These are phyloP conservation scores for Aspergillus neoniger DNA, from an alignment of 2,329 filamentous ascomycete species.

Conservation along the genomic window DNA sequence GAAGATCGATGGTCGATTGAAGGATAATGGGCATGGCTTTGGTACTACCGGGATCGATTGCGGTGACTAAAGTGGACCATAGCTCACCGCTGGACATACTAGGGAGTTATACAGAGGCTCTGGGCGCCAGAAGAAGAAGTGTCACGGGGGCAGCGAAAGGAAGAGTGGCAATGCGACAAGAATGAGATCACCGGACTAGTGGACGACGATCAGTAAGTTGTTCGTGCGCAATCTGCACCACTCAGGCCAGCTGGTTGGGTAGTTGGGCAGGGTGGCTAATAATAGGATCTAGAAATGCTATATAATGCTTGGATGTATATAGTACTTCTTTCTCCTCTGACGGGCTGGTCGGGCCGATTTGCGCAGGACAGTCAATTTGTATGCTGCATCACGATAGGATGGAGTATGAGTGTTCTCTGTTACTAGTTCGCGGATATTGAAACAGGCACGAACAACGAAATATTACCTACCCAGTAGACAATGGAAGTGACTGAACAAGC, in stretches of 20 bases:
- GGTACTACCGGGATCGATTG: constrained; percentile 38
- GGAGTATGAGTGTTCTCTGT: too few relatives aligned
- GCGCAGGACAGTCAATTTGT: too few relatives aligned
- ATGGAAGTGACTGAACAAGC: constrained; percentile 21
- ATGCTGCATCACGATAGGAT: too few relatives aligned
- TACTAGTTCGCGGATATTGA: neutral
- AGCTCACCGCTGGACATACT: constrained; percentile 40
- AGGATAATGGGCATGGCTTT: constrained; percentile 44
- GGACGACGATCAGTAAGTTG: neutral
- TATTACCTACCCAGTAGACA: neutral
- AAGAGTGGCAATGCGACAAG: neutral
- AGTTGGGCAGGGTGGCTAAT: neutral
- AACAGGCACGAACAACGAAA: neutral
- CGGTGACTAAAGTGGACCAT: constrained; percentile 39
- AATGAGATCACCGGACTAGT: neutral
- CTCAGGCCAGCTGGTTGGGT: neutral
- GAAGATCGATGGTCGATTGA: constrained; percentile 44
- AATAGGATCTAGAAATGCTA: too few relatives aligned
- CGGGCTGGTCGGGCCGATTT: too few relatives aligned
- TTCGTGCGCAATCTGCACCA: neutral
- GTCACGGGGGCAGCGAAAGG: neutral
- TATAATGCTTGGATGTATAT: neutral
- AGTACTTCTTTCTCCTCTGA: neutral
- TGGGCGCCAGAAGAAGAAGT: neutral
- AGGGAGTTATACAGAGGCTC: constrained; percentile 6